Percentiles rank a stretch among this genome's conserved stretches.
These are phyloP conservation scores for Eucalyptus curtisii DNA, from an alignment of 345 rosid species.

Conservation along the genomic window DNA sequence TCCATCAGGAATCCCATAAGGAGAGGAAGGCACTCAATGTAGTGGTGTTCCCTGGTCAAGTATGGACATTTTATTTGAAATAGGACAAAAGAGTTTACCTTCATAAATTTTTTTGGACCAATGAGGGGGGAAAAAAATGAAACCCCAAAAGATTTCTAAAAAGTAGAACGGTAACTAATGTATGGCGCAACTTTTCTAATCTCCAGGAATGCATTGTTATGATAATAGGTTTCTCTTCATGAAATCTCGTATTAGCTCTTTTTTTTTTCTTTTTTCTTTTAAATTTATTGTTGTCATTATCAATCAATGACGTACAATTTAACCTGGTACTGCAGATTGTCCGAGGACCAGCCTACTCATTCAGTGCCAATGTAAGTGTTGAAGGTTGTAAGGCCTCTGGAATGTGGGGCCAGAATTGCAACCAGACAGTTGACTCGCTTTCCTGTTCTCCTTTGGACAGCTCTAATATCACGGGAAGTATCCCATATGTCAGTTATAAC, in stretches of 20 bases:
- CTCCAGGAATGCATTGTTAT: not conserved
- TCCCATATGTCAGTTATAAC: constrained; percentile 5
- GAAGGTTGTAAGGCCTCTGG: constrained; percentile 74
- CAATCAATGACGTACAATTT: not conserved
- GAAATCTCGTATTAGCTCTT: not conserved
- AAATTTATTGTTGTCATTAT: not conserved
- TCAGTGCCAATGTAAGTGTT: constrained; percentile 70
- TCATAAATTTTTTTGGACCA: not conserved
- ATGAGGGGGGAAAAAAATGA: not conserved
- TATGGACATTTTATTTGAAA: not conserved
- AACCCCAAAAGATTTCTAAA: not conserved
- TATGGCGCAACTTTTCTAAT: not conserved
- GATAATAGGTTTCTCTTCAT: not conserved
- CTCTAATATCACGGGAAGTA: constrained; percentile 6
- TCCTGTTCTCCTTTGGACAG: constrained; percentile 40
- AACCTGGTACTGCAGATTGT: constrained; percentile 44
- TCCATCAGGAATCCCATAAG: not conserved
- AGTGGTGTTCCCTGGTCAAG: not conserved
- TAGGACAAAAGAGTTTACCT: not conserved
- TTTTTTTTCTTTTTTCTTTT: not conserved
- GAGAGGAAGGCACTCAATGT: not conserved
- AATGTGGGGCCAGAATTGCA: constrained; percentile 81
- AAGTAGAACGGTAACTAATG: not conserved
- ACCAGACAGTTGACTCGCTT: constrained; percentile 63
- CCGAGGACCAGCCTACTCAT: constrained; percentile 57